These are phyloP conservation scores for Fusarium mexicanum DNA, from an alignment of 2,329 filamentous ascomycete species.

Conservation along the genomic window DNA sequence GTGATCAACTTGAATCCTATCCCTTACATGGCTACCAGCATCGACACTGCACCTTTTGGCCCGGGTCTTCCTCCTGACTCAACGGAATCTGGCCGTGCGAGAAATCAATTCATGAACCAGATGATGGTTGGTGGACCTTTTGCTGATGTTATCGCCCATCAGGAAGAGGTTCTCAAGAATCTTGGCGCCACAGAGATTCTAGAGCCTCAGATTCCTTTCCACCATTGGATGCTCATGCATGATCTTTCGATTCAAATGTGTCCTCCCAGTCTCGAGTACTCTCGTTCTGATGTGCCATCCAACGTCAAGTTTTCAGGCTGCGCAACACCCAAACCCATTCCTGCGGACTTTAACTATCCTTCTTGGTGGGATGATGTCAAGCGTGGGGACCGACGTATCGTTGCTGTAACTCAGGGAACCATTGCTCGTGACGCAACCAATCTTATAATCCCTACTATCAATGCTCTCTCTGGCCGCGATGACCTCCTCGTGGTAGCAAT, in stretches of 20 bases:
- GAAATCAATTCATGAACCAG: conserved; percentile 46
- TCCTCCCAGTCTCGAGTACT: conserved; percentile 52
- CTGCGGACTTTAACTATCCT: conserved; percentile 48
- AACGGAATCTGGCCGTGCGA: conserved; percentile 47
- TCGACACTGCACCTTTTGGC: conserved; percentile 52
- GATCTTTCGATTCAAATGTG: conserved; percentile 52
- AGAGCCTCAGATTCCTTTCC: conserved; percentile 33
- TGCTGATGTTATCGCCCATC: conserved; percentile 32
- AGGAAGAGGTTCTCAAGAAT: conserved; percentile 40
- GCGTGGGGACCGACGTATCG: conserved; percentile 49
- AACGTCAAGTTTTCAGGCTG: conserved; percentile 57
- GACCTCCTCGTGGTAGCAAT: conserved; percentile 51
- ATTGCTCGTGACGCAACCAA: conserved; percentile 51
- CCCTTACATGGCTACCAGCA: conserved; percentile 50
- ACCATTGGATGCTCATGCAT: conserved; percentile 43
- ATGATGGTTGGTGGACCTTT: conserved; percentile 39
- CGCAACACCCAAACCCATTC: conserved; percentile 47
- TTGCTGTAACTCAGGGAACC: conserved; percentile 61
- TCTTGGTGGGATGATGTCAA: conserved; percentile 58
- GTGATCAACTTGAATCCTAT: conserved; percentile 53
- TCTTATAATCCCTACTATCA: conserved; percentile 57
- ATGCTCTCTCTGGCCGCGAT: conserved; percentile 51
- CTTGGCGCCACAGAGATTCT: conserved; percentile 43
- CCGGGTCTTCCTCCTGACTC: conserved; percentile 51
- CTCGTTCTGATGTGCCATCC: conserved; percentile 48